Percentiles rank a stretch among this genome's conserved stretches.
These are phyloP conservation scores for Juncus effusus DNA, from an alignment of 176 grass and related monocot species.

Conservation along the genomic window DNA sequence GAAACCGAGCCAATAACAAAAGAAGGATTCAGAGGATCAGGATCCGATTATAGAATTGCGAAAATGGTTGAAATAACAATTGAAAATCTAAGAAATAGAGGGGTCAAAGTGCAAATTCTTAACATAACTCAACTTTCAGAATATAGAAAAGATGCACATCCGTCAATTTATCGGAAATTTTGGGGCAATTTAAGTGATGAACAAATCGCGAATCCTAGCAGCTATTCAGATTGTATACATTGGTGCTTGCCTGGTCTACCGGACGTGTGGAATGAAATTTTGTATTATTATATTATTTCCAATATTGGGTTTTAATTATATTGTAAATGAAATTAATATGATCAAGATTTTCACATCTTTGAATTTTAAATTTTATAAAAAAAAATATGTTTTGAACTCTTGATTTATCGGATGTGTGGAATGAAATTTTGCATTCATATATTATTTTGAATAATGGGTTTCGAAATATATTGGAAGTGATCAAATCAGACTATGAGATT, in stretches of 20 bases:
- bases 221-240: conserved; percentile 46
- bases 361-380: too few species aligned
- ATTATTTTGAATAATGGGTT: too few species aligned
- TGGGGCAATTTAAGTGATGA: background rate
- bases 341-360: too few species aligned
- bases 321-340: too few species aligned
- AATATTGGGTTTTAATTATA: too few species aligned
- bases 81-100: conserved; percentile 15
- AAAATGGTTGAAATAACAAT: conserved; percentile 18
- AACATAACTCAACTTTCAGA: conserved; percentile 49
- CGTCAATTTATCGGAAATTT: conserved; percentile 37
- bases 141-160: conserved; percentile 43
- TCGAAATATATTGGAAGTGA: too few species aligned
- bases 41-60: conserved; percentile 40
- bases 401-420: too few species aligned
- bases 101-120: conserved; percentile 37
- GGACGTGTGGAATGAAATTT: conserved; percentile 45
- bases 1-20: conserved; percentile 34
- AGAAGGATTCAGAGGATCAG: conserved; percentile 19
- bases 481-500: too few species aligned
- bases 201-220: conserved; percentile 21
- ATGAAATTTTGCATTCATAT: too few species aligned
- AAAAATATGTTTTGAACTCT: too few species aligned
- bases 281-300: conserved; percentile 33
- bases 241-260: conserved; percentile 49